Base-by-base conservation (phyloP, 495 filamentous ascomycete species). In the Tuber borchii region DNA sequence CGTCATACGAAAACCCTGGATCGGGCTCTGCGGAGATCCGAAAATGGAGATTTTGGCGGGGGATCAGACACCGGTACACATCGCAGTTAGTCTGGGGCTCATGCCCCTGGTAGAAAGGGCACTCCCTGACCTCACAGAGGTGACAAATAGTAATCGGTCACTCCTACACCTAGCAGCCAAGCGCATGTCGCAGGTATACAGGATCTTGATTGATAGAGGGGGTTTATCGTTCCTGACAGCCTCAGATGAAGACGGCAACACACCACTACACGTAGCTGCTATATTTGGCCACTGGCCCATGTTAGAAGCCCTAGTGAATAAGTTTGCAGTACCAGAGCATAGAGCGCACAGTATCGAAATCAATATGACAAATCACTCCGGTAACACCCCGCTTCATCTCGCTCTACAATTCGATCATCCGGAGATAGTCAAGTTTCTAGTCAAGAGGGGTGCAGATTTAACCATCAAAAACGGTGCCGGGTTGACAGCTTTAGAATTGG, bases 401-500 rank as follows among this genome's bases (percentile, higher is more conserved):
- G 51, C 51, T 26, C 3, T 56, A 14, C 51, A 56, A 26, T 26
- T 26, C n/a, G n/a, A 56, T 56, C n/a, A 56, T 10, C 51, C 22
- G 8, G n/a, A 56, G 10, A 56, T 56, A 1, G 51, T 26, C 7
- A 4, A 4, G 51, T 26, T 56, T 14, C n/a, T 56, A 9, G 51
- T 56, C n/a, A 3, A 3, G 8, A 26, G 26, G 1, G 9, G 9
- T 8, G 22, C 51, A 0, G n/a, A 82, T 80, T 14, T 14, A 0
- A 12, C 51, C n/a, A 56, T 45, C 40, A 8, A 16, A 34, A 39
- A 76, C 73, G 9, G 8, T 22, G 39, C 39, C 39, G 20, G 22
- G 22, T 73, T 81, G 22, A 69, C 71, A 78, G 75, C 76, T 70
- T 0, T 88, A 86, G 42, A 92, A 77, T 0, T 94, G 93, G 31